Conservation (phyloP, 2,329 filamentous ascomycete species). For the Phaeoacremonium minimum region DNA sequence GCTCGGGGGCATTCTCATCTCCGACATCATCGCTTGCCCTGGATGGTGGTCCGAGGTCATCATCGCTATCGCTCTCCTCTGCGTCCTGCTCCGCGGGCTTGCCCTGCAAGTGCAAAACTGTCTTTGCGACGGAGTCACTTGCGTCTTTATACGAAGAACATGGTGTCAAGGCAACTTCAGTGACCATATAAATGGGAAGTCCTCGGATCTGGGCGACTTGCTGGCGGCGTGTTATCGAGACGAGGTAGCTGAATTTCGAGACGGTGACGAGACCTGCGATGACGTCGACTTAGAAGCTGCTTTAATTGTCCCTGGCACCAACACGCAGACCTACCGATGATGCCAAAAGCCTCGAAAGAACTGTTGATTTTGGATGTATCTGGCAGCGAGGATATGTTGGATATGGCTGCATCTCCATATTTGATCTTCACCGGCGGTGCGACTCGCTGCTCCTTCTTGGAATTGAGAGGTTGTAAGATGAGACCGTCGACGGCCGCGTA, state of each 20-base stretch:
- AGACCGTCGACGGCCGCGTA: slow-evolving; percentile 80
- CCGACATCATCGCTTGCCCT: slow-evolving; percentile 32
- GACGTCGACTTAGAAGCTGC: neutral
- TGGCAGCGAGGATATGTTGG: slow-evolving; percentile 31
- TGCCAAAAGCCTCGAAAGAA: slow-evolving; percentile 56
- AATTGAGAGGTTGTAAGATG: slow-evolving; percentile 67
- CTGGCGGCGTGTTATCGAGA: slow-evolving; percentile 80
- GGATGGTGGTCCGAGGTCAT: slow-evolving; percentile 22
- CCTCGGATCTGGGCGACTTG: slow-evolving; percentile 86
- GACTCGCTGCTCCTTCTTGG: slow-evolving; percentile 55
- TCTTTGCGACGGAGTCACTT: slow-evolving; percentile 63
- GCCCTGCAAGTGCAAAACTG: slow-evolving; percentile 37
- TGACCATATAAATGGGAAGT: slow-evolving; percentile 79
- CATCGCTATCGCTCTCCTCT: slow-evolving; percentile 26
- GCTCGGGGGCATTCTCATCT: slow-evolving; percentile 31
- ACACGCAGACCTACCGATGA: slow-evolving; percentile 43
- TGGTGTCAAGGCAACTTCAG: slow-evolving; percentile 86
- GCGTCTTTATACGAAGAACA: slow-evolving; percentile 74
- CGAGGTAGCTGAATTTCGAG: slow-evolving; percentile 75
- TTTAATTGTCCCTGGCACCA: neutral
- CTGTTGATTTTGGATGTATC: slow-evolving; percentile 38
- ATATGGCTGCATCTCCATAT: slow-evolving; percentile 57
- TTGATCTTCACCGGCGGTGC: slow-evolving; percentile 61
- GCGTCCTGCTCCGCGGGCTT: slow-evolving; percentile 25
- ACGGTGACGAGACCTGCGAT: slow-evolving; percentile 74